Percentiles rank a stretch among this genome's conserved stretches.
phyloP scores from a whole-genome alignment of 2,329 filamentous ascomycete genomes.

The Fusarium protoensiforme region DNA sequence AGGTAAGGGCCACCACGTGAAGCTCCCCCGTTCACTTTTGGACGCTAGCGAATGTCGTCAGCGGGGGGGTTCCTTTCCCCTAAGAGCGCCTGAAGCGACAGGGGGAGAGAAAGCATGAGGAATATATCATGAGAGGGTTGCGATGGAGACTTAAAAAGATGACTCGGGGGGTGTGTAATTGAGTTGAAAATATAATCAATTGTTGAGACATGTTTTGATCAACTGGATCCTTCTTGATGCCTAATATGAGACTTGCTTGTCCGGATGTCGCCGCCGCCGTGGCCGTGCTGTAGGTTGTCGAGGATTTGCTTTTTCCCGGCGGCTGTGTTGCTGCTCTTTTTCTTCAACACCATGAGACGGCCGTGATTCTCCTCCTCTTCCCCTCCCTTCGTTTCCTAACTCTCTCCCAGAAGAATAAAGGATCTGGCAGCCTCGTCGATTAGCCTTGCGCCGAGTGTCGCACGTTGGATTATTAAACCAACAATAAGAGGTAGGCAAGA shows the following conservation, averaged over 20 bases:
- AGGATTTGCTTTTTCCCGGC: background rate
- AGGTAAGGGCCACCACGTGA: slow-evolving; percentile 24
- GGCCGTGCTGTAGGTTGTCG: background rate
- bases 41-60: slow-evolving; percentile 33
- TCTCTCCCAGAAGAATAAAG: background rate
- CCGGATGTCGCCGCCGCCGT: background rate
- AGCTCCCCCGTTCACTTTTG: background rate
- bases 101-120: background rate
- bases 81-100: slow-evolving; percentile 24
- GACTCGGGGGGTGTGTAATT: background rate
- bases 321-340: background rate
- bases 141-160: background rate
- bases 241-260: background rate
- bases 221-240: background rate
- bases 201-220: background rate
- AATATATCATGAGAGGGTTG: background rate
- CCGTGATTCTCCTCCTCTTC: background rate
- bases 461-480: slow-evolving; percentile 1
- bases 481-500: background rate
- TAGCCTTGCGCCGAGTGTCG: background rate
- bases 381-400: background rate
- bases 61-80: slow-evolving; percentile 8
- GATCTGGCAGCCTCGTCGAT: background rate
- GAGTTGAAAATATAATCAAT: background rate
- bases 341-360: background rate